Evolutionary conservation across 1,139 yeast species (phyloP).

Genomic region (Saccharomyces pastorianus): DNA sequence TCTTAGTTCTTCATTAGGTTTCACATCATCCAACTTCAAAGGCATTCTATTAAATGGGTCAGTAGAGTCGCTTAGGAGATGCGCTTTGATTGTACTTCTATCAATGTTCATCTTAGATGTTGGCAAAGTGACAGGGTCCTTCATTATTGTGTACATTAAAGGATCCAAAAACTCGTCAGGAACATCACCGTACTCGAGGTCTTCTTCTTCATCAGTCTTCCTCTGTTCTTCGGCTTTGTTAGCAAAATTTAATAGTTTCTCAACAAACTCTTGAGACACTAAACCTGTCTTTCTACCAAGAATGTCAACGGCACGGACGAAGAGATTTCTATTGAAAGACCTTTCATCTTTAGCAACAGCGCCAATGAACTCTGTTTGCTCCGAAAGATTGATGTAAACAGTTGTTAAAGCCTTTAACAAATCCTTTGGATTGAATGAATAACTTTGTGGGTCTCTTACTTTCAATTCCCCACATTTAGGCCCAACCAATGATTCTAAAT

Average conservation of each 20-base stretch:
- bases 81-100: constrained; percentile 85
- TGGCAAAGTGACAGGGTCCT: constrained; percentile 90
- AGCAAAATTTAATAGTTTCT: constrained; percentile 48
- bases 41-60: constrained; percentile 97
- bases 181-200: constrained; percentile 82
- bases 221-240: constrained; percentile 54
- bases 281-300: constrained; percentile 46
- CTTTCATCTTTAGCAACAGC: constrained; percentile 90
- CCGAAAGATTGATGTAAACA: constrained; percentile 64
- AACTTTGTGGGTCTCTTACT: constrained; percentile 76
- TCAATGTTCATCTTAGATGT: constrained; percentile 78
- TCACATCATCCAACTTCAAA: constrained; percentile 76
- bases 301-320: constrained; percentile 63
- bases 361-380: constrained; percentile 53
- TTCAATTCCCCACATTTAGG: constrained; percentile 86
- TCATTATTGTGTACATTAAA: constrained; percentile 89
- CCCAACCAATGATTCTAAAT: constrained; percentile 83
- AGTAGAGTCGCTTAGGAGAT: constrained; percentile 84
- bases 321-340: constrained; percentile 62
- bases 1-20: constrained; percentile 64
- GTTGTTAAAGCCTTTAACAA: constrained; percentile 63
- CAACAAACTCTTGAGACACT: constrained; percentile 47
- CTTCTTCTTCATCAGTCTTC: constrained; percentile 67
- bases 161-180: constrained; percentile 98
- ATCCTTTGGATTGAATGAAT: constrained; percentile 72